phyloP scores from a whole-genome alignment of 371 early-diverging fungal genomes.

The Umbelopsis sp. region DNA sequence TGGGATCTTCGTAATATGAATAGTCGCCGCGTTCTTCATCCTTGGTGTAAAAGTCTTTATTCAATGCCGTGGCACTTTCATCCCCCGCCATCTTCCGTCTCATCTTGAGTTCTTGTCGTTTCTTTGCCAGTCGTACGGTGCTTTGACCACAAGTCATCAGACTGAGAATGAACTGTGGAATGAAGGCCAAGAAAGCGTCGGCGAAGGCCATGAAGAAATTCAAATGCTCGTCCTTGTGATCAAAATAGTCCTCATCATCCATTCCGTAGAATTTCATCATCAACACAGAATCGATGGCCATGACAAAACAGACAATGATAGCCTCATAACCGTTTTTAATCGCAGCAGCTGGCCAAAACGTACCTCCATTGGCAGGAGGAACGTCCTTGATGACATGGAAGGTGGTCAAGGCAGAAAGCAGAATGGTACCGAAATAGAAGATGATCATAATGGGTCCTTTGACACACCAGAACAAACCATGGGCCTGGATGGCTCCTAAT shows the following conservation, averaged over 20 bases:
- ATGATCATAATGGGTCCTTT: slow-evolving; percentile 31
- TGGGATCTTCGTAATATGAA: background rate
- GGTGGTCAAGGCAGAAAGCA: slow-evolving; percentile 17
- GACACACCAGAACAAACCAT: slow-evolving; percentile 32
- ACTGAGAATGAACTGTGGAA: slow-evolving; percentile 24
- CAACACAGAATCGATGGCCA: slow-evolving; percentile 21
- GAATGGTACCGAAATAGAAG: slow-evolving; percentile 27
- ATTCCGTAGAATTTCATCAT: slow-evolving; percentile 25
- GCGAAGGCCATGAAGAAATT: slow-evolving; percentile 21
- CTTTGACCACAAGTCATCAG: slow-evolving; percentile 23
- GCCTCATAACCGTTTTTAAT: slow-evolving; percentile 28
- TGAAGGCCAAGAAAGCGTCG: slow-evolving; percentile 25
- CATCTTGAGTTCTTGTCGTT: slow-evolving; percentile 22
- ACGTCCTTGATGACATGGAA: slow-evolving; percentile 24
- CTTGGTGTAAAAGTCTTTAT: background rate
- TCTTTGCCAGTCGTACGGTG: slow-evolving; percentile 25
- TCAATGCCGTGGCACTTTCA: slow-evolving; percentile 16
- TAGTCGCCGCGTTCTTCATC: background rate
- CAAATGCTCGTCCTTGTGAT: slow-evolving; percentile 18
- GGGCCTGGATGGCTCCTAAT: slow-evolving; percentile 18
- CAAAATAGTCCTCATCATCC: slow-evolving; percentile 18
- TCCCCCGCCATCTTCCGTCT: slow-evolving; percentile 22
- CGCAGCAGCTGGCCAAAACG: slow-evolving; percentile 28
- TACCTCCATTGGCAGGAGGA: slow-evolving; percentile 22
- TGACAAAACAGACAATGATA: slow-evolving; percentile 21